A percentile compares a stretch with the other conserved stretches of the same genome.
phyloP scores from a whole-genome alignment of 352 stramenopile genomes.

The Pythium guiyangense region DNA sequence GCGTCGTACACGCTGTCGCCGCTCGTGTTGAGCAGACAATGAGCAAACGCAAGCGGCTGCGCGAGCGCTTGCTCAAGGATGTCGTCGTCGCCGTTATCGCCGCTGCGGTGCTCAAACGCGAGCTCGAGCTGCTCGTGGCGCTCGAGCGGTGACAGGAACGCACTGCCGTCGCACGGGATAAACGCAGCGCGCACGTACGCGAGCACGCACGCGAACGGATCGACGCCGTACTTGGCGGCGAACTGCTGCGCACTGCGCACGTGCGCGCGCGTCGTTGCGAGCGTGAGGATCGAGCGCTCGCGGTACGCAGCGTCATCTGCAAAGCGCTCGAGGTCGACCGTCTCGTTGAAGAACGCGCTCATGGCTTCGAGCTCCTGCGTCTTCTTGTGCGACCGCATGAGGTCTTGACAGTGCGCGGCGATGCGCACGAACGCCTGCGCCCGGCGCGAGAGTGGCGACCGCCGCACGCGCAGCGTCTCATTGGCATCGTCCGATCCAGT shows the following conservation, averaged over 20 bases:
- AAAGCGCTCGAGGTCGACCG: conserved; percentile 59
- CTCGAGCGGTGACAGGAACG: background rate
- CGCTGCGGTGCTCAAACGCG: conserved; percentile 25
- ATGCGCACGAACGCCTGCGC: conserved; percentile 21
- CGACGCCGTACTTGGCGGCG: conserved; percentile 60
- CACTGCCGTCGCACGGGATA: conserved; percentile 4
- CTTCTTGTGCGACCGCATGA: conserved; percentile 46
- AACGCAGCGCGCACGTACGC: conserved; percentile 57
- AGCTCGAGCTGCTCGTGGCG: conserved; percentile 67
- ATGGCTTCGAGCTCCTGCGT: conserved; percentile 60
- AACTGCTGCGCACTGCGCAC: conserved; percentile 46
- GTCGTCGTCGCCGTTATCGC: conserved; percentile 26
- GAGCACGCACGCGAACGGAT: conserved; percentile 59
- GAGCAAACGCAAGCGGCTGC: conserved; percentile 39
- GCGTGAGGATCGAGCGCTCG: conserved; percentile 31
- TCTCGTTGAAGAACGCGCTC: conserved; percentile 50
- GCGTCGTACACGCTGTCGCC: conserved; percentile 43
- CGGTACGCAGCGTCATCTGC: conserved; percentile 44
- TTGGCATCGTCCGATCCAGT: background rate
- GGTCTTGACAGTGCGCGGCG: conserved; percentile 42
- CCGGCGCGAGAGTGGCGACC: no score
- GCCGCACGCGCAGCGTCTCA: background rate
- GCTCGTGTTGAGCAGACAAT: conserved; percentile 39
- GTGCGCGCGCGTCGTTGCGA: conserved; percentile 49
- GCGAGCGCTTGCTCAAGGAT: conserved; percentile 66